phyloP scores from a whole-genome alignment of 192 early-diverging fungal genomes.

The Coemansia guatemalensis region DNA sequence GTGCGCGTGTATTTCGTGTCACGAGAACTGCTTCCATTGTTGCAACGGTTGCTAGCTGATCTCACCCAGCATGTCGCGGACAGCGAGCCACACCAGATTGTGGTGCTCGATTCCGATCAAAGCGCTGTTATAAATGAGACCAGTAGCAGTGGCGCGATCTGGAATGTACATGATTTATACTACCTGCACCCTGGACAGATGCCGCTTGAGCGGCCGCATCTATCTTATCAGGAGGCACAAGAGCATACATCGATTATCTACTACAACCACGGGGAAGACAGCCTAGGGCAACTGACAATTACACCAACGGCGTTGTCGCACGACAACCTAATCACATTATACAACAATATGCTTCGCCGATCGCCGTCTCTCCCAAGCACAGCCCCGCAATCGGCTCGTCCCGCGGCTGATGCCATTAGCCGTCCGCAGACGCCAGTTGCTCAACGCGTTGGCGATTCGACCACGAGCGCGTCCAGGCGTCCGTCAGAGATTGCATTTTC shows the following conservation, averaged over 20 bases:
- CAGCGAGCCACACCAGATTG: conserved; percentile 5
- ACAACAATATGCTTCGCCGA: conserved; percentile 21
- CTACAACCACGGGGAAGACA: conserved; percentile 6
- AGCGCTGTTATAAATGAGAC: not conserved
- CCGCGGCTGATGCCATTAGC: not conserved
- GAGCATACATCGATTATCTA: conserved; percentile 24
- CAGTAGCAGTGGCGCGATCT: not conserved
- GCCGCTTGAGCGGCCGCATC: conserved; percentile 6
- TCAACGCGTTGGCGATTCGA: not conserved
- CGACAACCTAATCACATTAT: conserved; percentile 16
- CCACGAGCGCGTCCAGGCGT: not conserved
- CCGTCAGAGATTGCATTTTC: conserved; percentile 16
- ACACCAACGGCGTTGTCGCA: conserved; percentile 15
- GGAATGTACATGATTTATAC: conserved; percentile 18
- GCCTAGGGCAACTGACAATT: not conserved
- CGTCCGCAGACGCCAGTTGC: conserved; percentile 10
- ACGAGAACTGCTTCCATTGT: not conserved
- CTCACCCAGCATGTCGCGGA: not conserved
- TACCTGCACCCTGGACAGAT: not conserved
- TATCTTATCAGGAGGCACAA: conserved; percentile 20
- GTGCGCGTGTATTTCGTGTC: conserved; percentile 27
- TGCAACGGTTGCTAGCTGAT: conserved; percentile 8
- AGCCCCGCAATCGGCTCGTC: not conserved
- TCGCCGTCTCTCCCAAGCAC: conserved; percentile 19
- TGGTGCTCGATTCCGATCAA: conserved; percentile 10